Evolutionary conservation across 805 yeast species (phyloP), one percentile per base, ranked within the genome.

Genomic region (Ogataea ganodermae): DNA sequence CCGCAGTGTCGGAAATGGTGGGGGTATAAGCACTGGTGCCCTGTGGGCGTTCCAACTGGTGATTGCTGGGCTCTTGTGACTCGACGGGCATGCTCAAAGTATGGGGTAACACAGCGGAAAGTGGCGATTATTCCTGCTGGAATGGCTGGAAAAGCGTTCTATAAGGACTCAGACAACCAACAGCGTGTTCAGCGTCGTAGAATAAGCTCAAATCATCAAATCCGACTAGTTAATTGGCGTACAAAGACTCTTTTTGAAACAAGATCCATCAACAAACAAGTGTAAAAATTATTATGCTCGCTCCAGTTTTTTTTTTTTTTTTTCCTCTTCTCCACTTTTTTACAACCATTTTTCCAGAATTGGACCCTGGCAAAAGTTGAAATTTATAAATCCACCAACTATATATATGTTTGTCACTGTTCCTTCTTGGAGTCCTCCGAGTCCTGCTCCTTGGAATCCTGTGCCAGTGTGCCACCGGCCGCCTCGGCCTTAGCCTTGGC

Each of bases 41-140:
- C 18, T 8, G 2, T 12, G 8, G 12, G 10, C 35, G 16, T 14
- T 17, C 14, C 10, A 16, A 16, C 10, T n/a, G 32, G 16, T 23
- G 22, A 16, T 32, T 32, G 17, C n/a, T 37, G n/a, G 12, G 12
- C 2, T 17, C 13, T 8, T 26, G 18, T 17, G 31, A 12, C 9
- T n/a, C 32, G 40, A 16, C 24, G 21, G 32, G 12, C 42, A 38
- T 38, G 23, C 10, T 10, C 9, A 17, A 38, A 38, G 17, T 38
- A 38, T 38, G 42, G 42, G 42, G 42, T 38, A 38, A 38, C n/a
- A 12, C 4, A 17, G 23, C n/a, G 23, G 12, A 18, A 16, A 33
- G 23, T 7, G 3, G 36, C 18, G 36, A 33, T n/a, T 12, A 9
- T 4, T 33, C 36, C 14, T 10, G 21, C 23, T 7, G 13, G 13